Base-by-base conservation (phyloP, 208 protist genomes). In the Porcisia hertigi region DNA sequence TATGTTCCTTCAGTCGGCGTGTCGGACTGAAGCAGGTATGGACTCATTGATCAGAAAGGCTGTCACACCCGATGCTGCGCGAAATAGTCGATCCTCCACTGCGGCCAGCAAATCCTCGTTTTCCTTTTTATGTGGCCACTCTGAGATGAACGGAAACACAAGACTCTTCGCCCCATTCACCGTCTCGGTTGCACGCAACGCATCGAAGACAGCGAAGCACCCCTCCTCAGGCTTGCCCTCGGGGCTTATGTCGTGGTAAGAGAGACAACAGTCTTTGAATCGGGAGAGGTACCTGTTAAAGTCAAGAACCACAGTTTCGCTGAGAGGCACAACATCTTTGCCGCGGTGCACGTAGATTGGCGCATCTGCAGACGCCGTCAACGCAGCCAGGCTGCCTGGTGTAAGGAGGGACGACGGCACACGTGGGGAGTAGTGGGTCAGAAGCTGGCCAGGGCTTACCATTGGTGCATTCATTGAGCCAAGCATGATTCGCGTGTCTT, bases 381-480 rank as follows among this genome's bases (percentile, higher is more conserved):
- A 52, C 30, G 75, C 55, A 0, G 59, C 71, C 11, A 96, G 57
- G 57, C 89, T 92, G 30, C 81, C 86, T 0, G 92, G 92, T 18
- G 89, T 94, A 54, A 96, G 73, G 25, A 98, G 79, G 16, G 81
- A 88, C 20, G 93, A 86, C 4, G 90, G 86, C 14, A 98, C 85
- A 66, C 72, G 73, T 0, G 95, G 95, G 12, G 94, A 90, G 83
- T 98, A 98, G 79, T 98, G 95, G 7, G 93, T 98, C 52, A 98
- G 84, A n/a, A 97, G 73, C 81, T 98, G 95, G 3, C 95, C 95
- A 49, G 95, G 95, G 60, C 93, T 94, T 75, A 90, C 93, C 93
- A 97, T 96, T 3, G 87, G 86, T 57, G 76, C 75, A 58, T 84
- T 85, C 43, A 64, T 45, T 3, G 78, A 52, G 16, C 66, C 73